Base-by-base conservation (phyloP, 2,329 filamentous ascomycete genomes). In the Helotiales sp. region DNA sequence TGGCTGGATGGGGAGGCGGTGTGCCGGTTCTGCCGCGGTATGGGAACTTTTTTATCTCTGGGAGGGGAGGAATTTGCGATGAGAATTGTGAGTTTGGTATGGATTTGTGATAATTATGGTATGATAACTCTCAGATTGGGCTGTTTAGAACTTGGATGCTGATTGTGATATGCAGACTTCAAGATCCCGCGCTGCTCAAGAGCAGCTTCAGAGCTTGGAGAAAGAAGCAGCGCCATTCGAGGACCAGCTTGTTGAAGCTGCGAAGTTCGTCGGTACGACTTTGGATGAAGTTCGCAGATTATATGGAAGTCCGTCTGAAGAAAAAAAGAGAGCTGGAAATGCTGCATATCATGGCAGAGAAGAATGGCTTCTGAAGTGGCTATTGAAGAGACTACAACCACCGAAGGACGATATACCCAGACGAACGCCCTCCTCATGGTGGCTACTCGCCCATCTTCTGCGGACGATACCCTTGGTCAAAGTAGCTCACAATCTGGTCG, bases 401-500 rank as follows among this genome's bases (percentile, higher is more conserved):
- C 49, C 73, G 22, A 67, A 67, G 31, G 73, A 69, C 40, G 63
- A 61, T 31, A 68, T 73, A 24, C 67, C 67, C 12, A 66, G 63
- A 65, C 63, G 27, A 17, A 73, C 67, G 50, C 54, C 65, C 6
- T 66, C 75, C 2, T 60, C 82, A 9, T 88, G 85, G 89, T 77
- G 75, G 29, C 79, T 91, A 33, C 71, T 92, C 24, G 77, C 78
- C 44, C 80, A 80, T 58, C 77, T 88, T 48, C 79, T 90, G 54
- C 76, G 79, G 50, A 76, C 84, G n/a, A 83, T 93, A 17, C 87
- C 90, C 0, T 76, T 85, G 0, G 86, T 88, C 46, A 86, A 84
- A 10, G 77, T 90, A 24, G 89, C 90, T 8, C 85, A 86, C 57
- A 85, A 89, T 3, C 78, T 96, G 6, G 85, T 84, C 22, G 86